Percentiles rank a stretch among this genome's conserved stretches.
Evolutionary conservation across 805 yeast genomes (phyloP).

Genomic region (Scheffersomyces coipomensis): DNA sequence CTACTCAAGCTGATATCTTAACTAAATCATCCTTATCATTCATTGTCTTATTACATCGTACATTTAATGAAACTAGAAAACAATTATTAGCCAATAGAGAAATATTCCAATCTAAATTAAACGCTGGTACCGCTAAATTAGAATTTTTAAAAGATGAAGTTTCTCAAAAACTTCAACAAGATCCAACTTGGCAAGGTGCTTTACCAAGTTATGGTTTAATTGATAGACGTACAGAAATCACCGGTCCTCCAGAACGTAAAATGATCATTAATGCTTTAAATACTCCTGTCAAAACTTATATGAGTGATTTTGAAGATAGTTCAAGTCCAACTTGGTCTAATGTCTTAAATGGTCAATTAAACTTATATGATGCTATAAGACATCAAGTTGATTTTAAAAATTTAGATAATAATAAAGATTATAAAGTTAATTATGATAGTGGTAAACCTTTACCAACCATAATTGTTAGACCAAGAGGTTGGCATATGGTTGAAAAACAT

Average conservation of each 20-base stretch:
- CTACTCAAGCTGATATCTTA: conserved; percentile 18
- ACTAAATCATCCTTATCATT: conserved; percentile 17
- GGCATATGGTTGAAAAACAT: conserved; percentile 22
- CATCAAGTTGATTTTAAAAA: conserved; percentile 14
- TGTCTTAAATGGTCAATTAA: conserved; percentile 18
- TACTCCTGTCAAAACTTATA: conserved; percentile 18
- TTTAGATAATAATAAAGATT: conserved; percentile 29
- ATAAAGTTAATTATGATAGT: conserved; percentile 24
- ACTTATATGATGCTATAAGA: conserved; percentile 19
- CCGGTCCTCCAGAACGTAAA: conserved; percentile 22
- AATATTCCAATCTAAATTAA: conserved; percentile 12
- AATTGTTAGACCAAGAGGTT: conserved; percentile 21
- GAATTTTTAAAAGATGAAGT: conserved; percentile 12
- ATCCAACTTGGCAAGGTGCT: conserved; percentile 17
- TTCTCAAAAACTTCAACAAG: conserved; percentile 7
- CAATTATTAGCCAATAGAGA: conserved; percentile 13
- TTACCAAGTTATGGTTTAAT: conserved; percentile 15
- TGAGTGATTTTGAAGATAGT: conserved; percentile 21
- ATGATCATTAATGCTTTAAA: conserved; percentile 20
- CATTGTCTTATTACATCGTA: conserved; percentile 16
- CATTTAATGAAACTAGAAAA: conserved; percentile 14
- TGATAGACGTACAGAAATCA: conserved; percentile 19
- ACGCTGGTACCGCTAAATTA: conserved; percentile 9
- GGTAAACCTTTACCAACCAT: conserved; percentile 13
- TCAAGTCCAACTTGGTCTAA: conserved; percentile 18